phyloP scores from a whole-genome alignment of 2,329 filamentous ascomycete species.

The Dactylellina cionopaga region DNA sequence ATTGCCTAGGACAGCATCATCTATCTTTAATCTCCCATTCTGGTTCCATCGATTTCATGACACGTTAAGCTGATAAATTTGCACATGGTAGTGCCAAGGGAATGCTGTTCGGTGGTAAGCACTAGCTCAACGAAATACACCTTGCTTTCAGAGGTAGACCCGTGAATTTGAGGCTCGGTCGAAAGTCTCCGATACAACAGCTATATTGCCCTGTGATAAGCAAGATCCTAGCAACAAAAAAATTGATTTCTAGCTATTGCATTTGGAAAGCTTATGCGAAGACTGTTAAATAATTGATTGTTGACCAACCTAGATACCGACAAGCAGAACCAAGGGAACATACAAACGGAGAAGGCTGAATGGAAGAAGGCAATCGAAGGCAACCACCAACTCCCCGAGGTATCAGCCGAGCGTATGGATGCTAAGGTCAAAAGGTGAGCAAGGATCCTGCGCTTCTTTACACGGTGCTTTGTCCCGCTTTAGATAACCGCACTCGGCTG shows the following conservation, averaged over 20 bases:
- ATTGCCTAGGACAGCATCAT: slow-evolving; percentile 1
- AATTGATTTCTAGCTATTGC: neutral
- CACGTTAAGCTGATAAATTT: slow-evolving; percentile 33
- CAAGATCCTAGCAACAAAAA: neutral
- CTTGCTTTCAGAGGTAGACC: neutral
- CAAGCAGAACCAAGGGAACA: slow-evolving; percentile 20
- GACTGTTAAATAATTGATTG: neutral
- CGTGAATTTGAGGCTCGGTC: slow-evolving; percentile 23
- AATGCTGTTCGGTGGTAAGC: slow-evolving; percentile 33
- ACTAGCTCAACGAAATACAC: neutral
- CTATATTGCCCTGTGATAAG: neutral
- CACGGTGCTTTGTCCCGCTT: slow-evolving; percentile 12
- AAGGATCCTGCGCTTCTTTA: slow-evolving; percentile 22
- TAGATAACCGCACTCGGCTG: slow-evolving; percentile 18
- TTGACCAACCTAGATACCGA: neutral
- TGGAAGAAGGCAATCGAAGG: slow-evolving; percentile 29
- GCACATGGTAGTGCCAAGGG: slow-evolving; percentile 8
- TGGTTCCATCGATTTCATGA: slow-evolving; percentile 1
- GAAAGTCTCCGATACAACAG: neutral
- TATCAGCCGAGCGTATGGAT: slow-evolving; percentile 37
- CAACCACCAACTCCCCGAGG: slow-evolving; percentile 30
- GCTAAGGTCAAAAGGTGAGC: slow-evolving; percentile 28
- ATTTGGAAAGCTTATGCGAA: neutral
- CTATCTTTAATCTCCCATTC: slow-evolving; percentile 5
- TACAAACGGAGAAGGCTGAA: slow-evolving; percentile 26